Percentiles rank a stretch among this genome's conserved stretches.
Conservation (phyloP, 441 rosid species). For the Mallotus japonicus region DNA sequence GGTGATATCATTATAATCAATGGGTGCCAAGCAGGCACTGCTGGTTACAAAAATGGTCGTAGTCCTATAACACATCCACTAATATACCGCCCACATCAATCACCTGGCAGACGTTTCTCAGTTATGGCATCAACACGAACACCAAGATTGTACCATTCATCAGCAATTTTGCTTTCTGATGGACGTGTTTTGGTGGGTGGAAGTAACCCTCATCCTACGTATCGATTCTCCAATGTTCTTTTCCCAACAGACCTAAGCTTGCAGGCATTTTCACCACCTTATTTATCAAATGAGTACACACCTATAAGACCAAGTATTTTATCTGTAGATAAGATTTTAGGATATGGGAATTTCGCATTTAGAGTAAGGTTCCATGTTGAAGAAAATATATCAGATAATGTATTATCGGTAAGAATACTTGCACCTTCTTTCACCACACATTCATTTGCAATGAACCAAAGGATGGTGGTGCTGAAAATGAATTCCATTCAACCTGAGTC, state of each 20-base stretch:
- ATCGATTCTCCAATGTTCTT: conserved; percentile 31
- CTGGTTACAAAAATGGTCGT: conserved; percentile 62
- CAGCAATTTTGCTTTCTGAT: conserved; percentile 57
- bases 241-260: conserved; percentile 78
- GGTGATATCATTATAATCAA: conserved; percentile 64
- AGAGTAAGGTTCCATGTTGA: conserved; percentile 32
- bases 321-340: conserved; percentile 25
- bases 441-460: conserved; percentile 74
- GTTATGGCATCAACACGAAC: conserved; percentile 46
- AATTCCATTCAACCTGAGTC: conserved; percentile 16
- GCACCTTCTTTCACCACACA: conserved; percentile 79
- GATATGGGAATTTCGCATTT: conserved; percentile 30
- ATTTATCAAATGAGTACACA: conserved; percentile 41
- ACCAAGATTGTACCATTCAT: conserved; percentile 79
- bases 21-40: conserved; percentile 62
- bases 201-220: conserved; percentile 63
- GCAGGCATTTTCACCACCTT: conserved; percentile 70
- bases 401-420: conserved; percentile 47
- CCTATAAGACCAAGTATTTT: conserved; percentile 43
- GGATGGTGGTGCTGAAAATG: conserved; percentile 60
- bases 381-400: conserved; percentile 27
- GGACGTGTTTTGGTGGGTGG: conserved; percentile 75
- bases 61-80: conserved; percentile 51
- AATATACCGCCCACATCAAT: conserved; percentile 41
- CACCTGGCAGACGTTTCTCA: conserved; percentile 33